Percentiles rank a stretch among this genome's conserved stretches.
phyloP scores from a whole-genome alignment of 192 early-diverging fungal genomes.

The Jimgerdemannia flammicorona region DNA sequence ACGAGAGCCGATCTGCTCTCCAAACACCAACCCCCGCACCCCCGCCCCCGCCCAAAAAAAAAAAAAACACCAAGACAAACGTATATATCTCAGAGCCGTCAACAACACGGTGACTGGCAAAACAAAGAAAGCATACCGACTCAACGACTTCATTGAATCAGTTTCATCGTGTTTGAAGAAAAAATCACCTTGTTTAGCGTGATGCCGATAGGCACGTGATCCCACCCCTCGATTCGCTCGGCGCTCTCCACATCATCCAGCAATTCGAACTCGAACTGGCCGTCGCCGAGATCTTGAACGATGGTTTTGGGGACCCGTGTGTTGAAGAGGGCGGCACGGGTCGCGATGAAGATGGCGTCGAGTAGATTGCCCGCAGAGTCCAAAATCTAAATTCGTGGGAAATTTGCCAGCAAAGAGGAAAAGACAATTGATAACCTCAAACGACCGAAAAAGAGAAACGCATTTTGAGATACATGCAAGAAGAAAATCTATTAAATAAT shows the following conservation, averaged over 20 bases:
- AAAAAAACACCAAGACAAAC: too few relatives aligned
- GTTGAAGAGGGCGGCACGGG: constrained; percentile 84
- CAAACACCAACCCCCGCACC: too few relatives aligned
- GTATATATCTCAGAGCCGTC: too few relatives aligned
- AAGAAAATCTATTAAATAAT: constrained; percentile 2
- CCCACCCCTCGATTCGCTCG: constrained; percentile 69
- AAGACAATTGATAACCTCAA: background rate
- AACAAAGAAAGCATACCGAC: too few relatives aligned
- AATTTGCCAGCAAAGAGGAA: too few relatives aligned
- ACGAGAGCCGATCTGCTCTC: constrained; percentile 77
- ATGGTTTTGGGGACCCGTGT: constrained; percentile 82
- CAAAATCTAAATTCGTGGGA: constrained; percentile 46
- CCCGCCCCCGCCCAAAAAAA: too few relatives aligned
- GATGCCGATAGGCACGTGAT: constrained; percentile 77
- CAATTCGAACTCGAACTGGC: constrained; percentile 88
- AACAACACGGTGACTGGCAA: too few relatives aligned
- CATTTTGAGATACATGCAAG: too few relatives aligned
- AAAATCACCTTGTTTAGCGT: constrained; percentile 77
- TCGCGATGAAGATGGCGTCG: constrained; percentile 83
- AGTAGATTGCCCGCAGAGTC: constrained; percentile 85
- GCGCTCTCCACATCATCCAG: constrained; percentile 86
- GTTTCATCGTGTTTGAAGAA: background rate
- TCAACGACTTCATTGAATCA: too few relatives aligned
- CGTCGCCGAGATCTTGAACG: constrained; percentile 77
- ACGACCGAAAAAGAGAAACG: background rate